Evolutionary conservation across 805 yeast species (phyloP).

Genomic region (Yarrowia osloensis): DNA sequence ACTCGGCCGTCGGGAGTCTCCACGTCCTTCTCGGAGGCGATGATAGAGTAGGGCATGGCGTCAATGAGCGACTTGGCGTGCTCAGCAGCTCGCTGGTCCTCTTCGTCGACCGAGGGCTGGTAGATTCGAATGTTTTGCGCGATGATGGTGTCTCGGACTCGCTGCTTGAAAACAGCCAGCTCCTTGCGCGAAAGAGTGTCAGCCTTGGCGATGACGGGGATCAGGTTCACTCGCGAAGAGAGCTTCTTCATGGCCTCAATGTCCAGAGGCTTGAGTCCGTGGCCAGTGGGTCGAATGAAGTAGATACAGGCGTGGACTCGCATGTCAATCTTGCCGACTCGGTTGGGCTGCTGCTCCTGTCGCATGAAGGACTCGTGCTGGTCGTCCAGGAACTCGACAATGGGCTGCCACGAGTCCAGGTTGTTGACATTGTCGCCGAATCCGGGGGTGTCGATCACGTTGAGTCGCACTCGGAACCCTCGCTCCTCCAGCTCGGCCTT

Average conservation of each 20-base stretch:
- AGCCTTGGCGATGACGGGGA: slow-evolving; percentile 81
- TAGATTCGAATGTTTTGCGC: slow-evolving; percentile 62
- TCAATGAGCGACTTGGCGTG: slow-evolving; percentile 37
- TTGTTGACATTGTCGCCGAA: slow-evolving; percentile 90
- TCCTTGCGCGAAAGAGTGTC: slow-evolving; percentile 69
- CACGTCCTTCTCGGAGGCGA: slow-evolving; percentile 62
- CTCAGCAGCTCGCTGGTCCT: slow-evolving; percentile 38
- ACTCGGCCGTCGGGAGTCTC: slow-evolving; percentile 48
- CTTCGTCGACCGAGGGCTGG: slow-evolving; percentile 49
- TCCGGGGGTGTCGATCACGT: slow-evolving; percentile 88
- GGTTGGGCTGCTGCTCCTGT: slow-evolving; percentile 76
- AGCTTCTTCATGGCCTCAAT: slow-evolving; percentile 71
- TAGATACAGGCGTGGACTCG: slow-evolving; percentile 86
- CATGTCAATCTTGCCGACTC: slow-evolving; percentile 56
- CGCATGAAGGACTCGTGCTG: slow-evolving; percentile 68
- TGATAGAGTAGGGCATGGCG: slow-evolving; percentile 67
- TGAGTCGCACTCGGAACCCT: slow-evolving; percentile 73
- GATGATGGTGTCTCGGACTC: slow-evolving; percentile 53
- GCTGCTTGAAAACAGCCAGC: slow-evolving; percentile 53
- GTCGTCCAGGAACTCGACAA: slow-evolving; percentile 74
- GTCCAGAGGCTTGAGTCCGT: slow-evolving; percentile 64
- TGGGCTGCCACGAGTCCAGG: slow-evolving; percentile 69
- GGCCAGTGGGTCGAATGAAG: slow-evolving; percentile 71
- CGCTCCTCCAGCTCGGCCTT: slow-evolving; percentile 61
- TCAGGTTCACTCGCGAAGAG: slow-evolving; percentile 69